These are phyloP conservation scores for Umbellularia californica DNA, from an alignment of 164 flowering plant species.

Conservation along the genomic window DNA sequence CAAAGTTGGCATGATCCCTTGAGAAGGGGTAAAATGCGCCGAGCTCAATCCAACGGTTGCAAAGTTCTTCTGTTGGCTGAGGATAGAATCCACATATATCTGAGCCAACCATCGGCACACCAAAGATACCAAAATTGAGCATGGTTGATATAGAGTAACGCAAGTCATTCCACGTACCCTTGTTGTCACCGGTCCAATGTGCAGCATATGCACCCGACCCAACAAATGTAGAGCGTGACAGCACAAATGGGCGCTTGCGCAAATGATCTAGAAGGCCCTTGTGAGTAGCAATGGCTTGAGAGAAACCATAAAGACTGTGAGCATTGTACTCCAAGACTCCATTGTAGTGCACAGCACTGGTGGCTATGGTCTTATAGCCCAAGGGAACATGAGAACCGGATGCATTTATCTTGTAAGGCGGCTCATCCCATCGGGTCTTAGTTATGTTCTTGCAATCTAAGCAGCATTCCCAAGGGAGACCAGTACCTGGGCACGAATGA, in stretches of 20 bases:
- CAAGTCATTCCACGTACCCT: constrained; percentile 73
- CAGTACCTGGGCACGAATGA: constrained; percentile 62
- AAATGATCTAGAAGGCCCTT: constrained; percentile 58
- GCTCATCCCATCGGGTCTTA: constrained; percentile 81
- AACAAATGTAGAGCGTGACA: constrained; percentile 80
- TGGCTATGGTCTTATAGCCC: constrained; percentile 87
- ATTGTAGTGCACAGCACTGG: constrained; percentile 86
- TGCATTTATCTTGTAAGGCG: constrained; percentile 95
- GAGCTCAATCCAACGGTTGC: constrained; percentile 86
- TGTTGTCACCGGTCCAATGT: constrained; percentile 94
- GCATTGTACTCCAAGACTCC: constrained; percentile 88
- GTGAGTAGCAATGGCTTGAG: constrained; percentile 77
- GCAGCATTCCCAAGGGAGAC: constrained; percentile 85
- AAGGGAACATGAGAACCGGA: constrained; percentile 57
- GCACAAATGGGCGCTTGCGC: constrained; percentile 79
- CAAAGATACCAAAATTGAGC: constrained; percentile 79
- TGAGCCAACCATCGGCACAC: constrained; percentile 88
- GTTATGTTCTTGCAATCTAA: constrained; percentile 92
- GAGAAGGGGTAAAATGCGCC: constrained; percentile 95
- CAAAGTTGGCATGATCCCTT: constrained; percentile 71
- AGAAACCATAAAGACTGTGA: constrained; percentile 85
- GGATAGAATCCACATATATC: constrained; percentile 93
- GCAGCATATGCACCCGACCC: constrained; percentile 89
- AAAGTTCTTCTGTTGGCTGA: constrained; percentile 73
- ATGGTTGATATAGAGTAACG: constrained; percentile 69